Evolutionary conservation across 2,329 filamentous ascomycete species (phyloP), one percentile per base, ranked within the genome.

Genomic region (Monilinia laxa): DNA sequence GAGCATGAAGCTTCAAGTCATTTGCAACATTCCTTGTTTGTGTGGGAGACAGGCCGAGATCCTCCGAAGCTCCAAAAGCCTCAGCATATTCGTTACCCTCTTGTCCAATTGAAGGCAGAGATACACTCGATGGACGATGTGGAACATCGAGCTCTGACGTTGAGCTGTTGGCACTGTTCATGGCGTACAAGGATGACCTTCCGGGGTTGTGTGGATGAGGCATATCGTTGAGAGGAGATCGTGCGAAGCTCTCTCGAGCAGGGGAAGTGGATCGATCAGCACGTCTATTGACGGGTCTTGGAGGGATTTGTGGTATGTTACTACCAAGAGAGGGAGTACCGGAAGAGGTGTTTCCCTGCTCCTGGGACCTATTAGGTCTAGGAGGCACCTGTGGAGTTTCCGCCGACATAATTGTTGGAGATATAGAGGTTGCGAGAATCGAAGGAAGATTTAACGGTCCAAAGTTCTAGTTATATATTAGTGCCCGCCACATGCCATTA

Each of bases 41-140:
- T 73, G 90, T 84, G 12, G 90, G 87, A 6, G 85, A 83, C 45
- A 78, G 74, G 66, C 78, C 78, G 60, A 79, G 70, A 69, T 84
- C 83, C n/a, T 82, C 80, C 45, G 82, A 74, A 45, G 83, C 77
- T 28, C 77, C 77, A 75, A 70, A 78, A 62, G 87, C 80, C 74
- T 86, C 89, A 63, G 87, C 91, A 79, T 97, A 97, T 80, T 97
- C 94, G 72, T 84, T 87, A 70, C 94, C 94, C 80, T 97, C 94
- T 76, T 97, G 89, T 67, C 94, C 94, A 65, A 97, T 84, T 0
- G 90, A 90, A 20, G 94, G 94, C 76, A 97, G 85, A 31, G 66
- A 85, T 66, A 97, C 91, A 75, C 91, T 96, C 59, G 87, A 85
- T 47, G 90, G 87, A 62, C 92, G 90, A 53, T 84, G 74, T 23